Conservation (phyloP, 805 yeast genomes). For the Candida hungchunana region DNA sequence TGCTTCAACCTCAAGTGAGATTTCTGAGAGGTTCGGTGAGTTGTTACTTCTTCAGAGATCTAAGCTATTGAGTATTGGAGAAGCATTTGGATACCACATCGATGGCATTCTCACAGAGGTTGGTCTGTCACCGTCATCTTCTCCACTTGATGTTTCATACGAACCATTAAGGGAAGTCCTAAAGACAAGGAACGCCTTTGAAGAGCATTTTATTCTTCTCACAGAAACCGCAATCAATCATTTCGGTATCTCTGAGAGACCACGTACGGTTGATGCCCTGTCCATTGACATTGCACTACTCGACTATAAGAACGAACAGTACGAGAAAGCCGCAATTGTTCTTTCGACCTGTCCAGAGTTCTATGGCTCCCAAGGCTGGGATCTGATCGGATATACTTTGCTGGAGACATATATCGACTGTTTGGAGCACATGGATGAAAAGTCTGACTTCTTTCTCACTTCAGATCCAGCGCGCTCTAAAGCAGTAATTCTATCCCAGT, state of each 20-base stretch:
- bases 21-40: constrained; percentile 44
- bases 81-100: constrained; percentile 26
- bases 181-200: constrained; percentile 32
- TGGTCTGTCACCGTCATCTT: neutral
- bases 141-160: constrained; percentile 8
- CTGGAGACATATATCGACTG: constrained; percentile 68
- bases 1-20: constrained; percentile 23
- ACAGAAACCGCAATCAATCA: constrained; percentile 55
- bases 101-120: constrained; percentile 29
- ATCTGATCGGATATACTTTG: constrained; percentile 58
- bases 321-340: constrained; percentile 55
- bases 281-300: constrained; percentile 77
- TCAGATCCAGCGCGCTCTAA: constrained; percentile 2
- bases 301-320: constrained; percentile 53
- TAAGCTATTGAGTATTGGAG: constrained; percentile 34
- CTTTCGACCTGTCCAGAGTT: constrained; percentile 65
- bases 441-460: constrained; percentile 20
- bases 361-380: constrained; percentile 73
- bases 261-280: constrained; percentile 66
- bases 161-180: constrained; percentile 25
- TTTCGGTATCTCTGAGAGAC: constrained; percentile 47
- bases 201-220: constrained; percentile 40
- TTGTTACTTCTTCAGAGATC: constrained; percentile 45
- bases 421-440: constrained; percentile 39
- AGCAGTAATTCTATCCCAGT: constrained; percentile 4